Conservation (phyloP, 805 yeast genomes). For the Pichia californica region DNA sequence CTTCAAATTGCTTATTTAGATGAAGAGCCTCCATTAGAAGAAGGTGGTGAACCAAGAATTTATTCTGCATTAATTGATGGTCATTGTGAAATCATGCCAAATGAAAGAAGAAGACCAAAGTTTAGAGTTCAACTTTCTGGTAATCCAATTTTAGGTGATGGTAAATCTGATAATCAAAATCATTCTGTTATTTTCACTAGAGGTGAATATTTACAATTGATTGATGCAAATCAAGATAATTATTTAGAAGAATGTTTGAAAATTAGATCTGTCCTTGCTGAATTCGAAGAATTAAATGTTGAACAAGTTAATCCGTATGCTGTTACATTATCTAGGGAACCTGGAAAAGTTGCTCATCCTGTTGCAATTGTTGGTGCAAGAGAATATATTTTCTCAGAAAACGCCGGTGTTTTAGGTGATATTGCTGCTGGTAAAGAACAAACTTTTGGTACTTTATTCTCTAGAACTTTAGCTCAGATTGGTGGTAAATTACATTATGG, state of each 20-base stretch:
- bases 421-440: constrained; percentile 90
- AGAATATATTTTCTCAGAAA: constrained; percentile 82
- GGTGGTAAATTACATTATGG: constrained; percentile 87
- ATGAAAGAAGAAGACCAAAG: constrained; percentile 70
- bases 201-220: constrained; percentile 79
- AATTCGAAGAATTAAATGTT: constrained; percentile 70
- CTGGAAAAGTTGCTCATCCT: constrained; percentile 50
- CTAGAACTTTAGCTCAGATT: constrained; percentile 76
- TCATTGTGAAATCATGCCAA: constrained; percentile 63
- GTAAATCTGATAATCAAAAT: constrained; percentile 83
- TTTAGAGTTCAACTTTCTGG: constrained; percentile 76
- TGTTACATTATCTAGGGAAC: constrained; percentile 53
- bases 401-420: constrained; percentile 80
- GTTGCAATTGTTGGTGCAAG: constrained; percentile 86
- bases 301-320: constrained; percentile 81
- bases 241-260: constrained; percentile 80
- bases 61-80: constrained; percentile 79
- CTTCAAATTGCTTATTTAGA: constrained; percentile 89
- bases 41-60: constrained; percentile 64
- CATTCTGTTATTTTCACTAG: constrained; percentile 73
- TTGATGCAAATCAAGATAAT: constrained; percentile 85
- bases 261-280: constrained; percentile 75
- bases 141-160: constrained; percentile 82
- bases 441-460: constrained; percentile 79
- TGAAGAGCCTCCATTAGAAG: constrained; percentile 76